Evolutionary conservation across 305 asterid genomes (phyloP), one percentile per base, ranked within the genome.

Genomic region (Rubia balearica): DNA sequence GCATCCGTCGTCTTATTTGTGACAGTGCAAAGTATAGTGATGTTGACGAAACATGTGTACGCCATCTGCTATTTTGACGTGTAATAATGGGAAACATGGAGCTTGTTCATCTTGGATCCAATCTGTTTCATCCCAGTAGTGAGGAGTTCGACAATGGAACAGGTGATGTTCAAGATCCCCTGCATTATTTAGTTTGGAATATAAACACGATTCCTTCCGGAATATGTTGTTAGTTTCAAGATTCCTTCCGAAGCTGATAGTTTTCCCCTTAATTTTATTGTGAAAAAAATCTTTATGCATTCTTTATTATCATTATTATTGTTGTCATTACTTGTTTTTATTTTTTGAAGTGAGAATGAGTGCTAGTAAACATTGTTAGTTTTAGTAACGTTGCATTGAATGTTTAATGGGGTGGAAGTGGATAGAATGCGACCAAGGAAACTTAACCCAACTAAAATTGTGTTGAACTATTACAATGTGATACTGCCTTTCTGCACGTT

Each of bases 111-210:
- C 79, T 70, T 43, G 87, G 85, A 46, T 78, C 80, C 17, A 46
- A 80, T 61, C 87, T 80, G 61, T 83, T 74, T 67, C 76, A 80
- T 69, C 85, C 87, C 36, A 83, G 85, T 49, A 68, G 30, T 19
- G 85, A 78, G 76, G 80, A 74, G 55, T 83, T 73, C 43, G 87
- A 83, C 62, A 80, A 80, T 78, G 87, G 87, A 59, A 78, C 81
- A 45, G 83, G 80, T 69, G 77, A 83, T 80, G 60, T 73, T 59
- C 76, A 76, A 67, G 74, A 72, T 51, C 85, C 87, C 30, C 71
- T 74, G 57, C 77, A 68, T 69, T 81, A 76, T 71, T 67, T 75
- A 48, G 74, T 83, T 55, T 83, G 87, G 87, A 83, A 78, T 66
- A 78, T 80, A 85, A 80, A 83, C 70, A 70, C 71, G 66, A 83